A percentile compares a stretch with the other conserved stretches of the same genome.
These are phyloP conservation scores for Setomelanomma holmii DNA, from an alignment of 2,329 filamentous ascomycete genomes.

Conservation along the genomic window DNA sequence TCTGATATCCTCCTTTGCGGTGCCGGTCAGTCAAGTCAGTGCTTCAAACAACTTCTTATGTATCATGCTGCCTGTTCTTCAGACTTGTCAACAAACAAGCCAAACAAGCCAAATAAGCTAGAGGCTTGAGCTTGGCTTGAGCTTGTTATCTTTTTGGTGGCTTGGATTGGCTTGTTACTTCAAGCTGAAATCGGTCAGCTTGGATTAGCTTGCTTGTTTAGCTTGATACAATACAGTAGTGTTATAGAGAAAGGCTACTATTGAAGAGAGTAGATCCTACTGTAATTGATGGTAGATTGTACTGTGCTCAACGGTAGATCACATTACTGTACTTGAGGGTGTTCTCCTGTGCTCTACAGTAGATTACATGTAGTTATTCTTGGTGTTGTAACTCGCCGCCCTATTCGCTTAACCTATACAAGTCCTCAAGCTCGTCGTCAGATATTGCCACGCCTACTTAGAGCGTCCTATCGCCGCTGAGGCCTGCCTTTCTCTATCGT, in stretches of 20 bases:
- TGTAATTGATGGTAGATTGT: not conserved
- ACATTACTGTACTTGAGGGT: too few species aligned
- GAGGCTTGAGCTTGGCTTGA: not conserved
- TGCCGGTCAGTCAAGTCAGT: conserved; percentile 21
- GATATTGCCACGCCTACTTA: not conserved
- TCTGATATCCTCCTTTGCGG: conserved; percentile 31
- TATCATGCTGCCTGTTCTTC: conserved; percentile 47
- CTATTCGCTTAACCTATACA: too few species aligned
- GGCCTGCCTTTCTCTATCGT: not conserved
- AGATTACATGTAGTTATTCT: too few species aligned
- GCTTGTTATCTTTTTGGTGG: too few species aligned
- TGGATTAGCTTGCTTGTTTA: not conserved
- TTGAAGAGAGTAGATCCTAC: not conserved
- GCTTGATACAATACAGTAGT: not conserved
- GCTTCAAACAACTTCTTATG: conserved; percentile 50
- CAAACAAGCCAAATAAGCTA: not conserved
- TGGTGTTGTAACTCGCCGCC: too few species aligned
- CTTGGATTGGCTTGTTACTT: too few species aligned
- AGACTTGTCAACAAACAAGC: not conserved
- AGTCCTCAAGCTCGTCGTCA: too few species aligned
- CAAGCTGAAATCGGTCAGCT: too few species aligned
- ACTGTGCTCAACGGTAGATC: too few species aligned
- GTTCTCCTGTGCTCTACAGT: too few species aligned
- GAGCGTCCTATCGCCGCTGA: not conserved
- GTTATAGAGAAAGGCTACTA: too few species aligned